Conservation (phyloP, 208 protist genomes). For the Acanthamoeba culbertsoni region DNA sequence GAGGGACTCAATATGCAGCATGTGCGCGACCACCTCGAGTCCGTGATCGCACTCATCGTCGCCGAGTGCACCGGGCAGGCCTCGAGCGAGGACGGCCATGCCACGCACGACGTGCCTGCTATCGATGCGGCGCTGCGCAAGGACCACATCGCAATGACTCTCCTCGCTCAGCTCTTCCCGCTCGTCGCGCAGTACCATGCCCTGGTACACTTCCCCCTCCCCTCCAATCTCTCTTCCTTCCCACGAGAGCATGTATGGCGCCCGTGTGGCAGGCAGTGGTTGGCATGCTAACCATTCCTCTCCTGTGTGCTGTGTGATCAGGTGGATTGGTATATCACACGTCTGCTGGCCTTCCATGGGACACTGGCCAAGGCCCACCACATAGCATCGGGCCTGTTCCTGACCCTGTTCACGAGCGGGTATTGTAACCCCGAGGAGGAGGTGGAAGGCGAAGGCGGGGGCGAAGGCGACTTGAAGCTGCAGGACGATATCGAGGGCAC, state of each 20-base stretch:
- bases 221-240: not conserved
- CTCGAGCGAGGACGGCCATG: not conserved
- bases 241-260: no score
- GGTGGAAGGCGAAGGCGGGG: conserved; percentile 70
- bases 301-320: not conserved
- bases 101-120: not conserved
- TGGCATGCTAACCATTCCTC: no score
- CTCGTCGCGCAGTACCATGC: not conserved
- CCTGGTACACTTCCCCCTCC: not conserved
- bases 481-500: conserved; percentile 84
- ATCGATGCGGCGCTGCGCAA: not conserved
- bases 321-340: not conserved
- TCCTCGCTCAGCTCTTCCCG: not conserved
- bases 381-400: conserved; percentile 89
- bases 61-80: not conserved
- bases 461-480: conserved; percentile 80
- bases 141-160: not conserved
- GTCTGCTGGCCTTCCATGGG: conserved; percentile 65
- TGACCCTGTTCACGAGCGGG: conserved; percentile 91
- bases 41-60: not conserved
- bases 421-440: conserved; percentile 90
- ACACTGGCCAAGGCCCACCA: conserved; percentile 84
- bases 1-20: conserved; percentile 67
- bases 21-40: not conserved
- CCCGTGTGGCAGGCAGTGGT: no score